Evolutionary conservation across 2,329 filamentous ascomycete species (phyloP), one percentile per base, ranked within the genome.

Genomic region (Diaporthe nobilis): DNA sequence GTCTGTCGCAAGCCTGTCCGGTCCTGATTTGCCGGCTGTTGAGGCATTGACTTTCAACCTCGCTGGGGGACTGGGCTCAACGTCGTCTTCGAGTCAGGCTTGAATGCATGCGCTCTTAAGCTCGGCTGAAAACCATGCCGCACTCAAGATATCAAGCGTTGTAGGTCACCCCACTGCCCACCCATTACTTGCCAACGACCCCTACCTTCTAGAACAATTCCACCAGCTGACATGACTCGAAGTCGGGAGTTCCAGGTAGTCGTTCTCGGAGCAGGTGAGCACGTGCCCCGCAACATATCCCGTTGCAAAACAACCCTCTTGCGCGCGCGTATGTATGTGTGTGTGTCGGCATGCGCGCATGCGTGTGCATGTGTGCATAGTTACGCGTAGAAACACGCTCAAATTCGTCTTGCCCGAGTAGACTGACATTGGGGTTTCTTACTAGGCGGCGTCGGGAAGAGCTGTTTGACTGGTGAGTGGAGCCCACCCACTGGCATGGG

Each of bases 361-460:
- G 28, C 10, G 34, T 42, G 25, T 61, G n/a, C 17, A 15, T 49
- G 58, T 53, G 44, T 34, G 55, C 28, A 13, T 51, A 39, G 15
- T 10, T 28, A 55, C 31, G 37, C 31, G 39, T 44, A 37, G 49
- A 44, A 22, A 20, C 25, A 47, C 60, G 58, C 31, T 28, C 47
- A 25, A 73, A 70, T n/a, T 71, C 44, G 37, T 75, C 67, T 72
- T 49, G 51, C 34, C 17, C 22, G 20, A 15, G 25, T 61, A 39
- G 44, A 79, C 82, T 85, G 81, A 85, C 81, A 72, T 81, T 76
- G 44, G 55, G 44, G 53, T 1, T 44, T 72, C 71, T 72, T 75
- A 74, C 80, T 84, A 95, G 94, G 95, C 86, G 95, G 95, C 84
- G 95, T 98, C 82, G 95, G 95, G 77, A 98, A 98, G 86, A 97